Evolutionary conservation across 371 early-diverging fungal species (phyloP).

Genomic region (Choanephora cucurbitarum): DNA sequence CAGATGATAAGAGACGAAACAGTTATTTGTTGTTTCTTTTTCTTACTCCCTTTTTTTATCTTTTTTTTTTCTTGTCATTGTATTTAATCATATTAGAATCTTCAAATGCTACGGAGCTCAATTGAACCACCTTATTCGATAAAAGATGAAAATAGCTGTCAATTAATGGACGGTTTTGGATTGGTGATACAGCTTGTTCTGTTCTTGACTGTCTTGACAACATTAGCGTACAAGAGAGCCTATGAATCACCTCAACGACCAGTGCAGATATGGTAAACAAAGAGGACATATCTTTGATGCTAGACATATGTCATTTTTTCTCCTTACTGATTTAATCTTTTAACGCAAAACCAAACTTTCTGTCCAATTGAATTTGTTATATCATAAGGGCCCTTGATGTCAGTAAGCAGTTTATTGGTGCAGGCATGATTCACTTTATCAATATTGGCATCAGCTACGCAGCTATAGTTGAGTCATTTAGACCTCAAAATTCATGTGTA

Average conservation of each 20-base stretch:
- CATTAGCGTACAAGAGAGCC: conserved; percentile 58
- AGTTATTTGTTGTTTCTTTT: not conserved
- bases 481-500: conserved; percentile 54
- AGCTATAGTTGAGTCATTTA: conserved; percentile 38
- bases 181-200: conserved; percentile 59
- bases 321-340: not conserved
- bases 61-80: not conserved
- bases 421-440: conserved; percentile 58
- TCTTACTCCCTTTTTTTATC: not conserved
- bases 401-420: conserved; percentile 66
- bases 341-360: too few relatives aligned
- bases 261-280: conserved; percentile 59
- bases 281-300: not conserved
- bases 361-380: too few relatives aligned
- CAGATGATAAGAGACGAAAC: conserved; percentile 1
- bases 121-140: not conserved
- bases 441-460: conserved; percentile 58
- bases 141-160: conserved; percentile 34
- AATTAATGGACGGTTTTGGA: conserved; percentile 62
- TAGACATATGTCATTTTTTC: not conserved
- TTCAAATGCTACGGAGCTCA: too few relatives aligned
- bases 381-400: conserved; percentile 68
- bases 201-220: conserved; percentile 55
- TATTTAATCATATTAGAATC: not conserved
- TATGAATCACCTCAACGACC: conserved; percentile 65